phyloP scores from a whole-genome alignment of 2,329 filamentous ascomycete species.

The Ceratocystis lukuohia region DNA sequence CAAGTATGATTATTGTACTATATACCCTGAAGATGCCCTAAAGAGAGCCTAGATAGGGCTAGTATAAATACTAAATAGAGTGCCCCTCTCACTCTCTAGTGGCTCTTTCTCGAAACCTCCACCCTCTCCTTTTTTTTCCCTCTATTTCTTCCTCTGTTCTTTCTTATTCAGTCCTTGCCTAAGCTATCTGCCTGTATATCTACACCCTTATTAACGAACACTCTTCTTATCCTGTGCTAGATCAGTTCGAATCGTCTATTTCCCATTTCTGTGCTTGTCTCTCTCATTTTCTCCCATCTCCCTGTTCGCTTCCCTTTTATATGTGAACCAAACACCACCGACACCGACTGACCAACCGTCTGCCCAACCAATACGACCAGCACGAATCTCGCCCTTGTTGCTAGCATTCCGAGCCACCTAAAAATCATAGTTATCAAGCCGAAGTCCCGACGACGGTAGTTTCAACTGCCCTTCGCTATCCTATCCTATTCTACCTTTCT shows the following conservation, averaged over 20 bases:
- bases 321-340: neutral
- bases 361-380: neutral
- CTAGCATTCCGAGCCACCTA: neutral
- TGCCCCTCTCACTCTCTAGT: too few relatives aligned
- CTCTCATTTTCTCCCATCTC: neutral
- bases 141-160: too few relatives aligned
- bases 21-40: too few relatives aligned
- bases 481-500: neutral
- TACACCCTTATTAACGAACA: neutral
- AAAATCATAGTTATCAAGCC: neutral
- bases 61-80: too few relatives aligned
- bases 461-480: neutral
- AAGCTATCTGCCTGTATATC: neutral
- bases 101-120: too few relatives aligned
- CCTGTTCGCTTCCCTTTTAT: neutral
- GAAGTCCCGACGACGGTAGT: neutral
- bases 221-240: neutral
- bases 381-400: neutral
- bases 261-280: neutral
- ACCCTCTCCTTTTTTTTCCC: neutral
- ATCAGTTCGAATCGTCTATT: neutral
- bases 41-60: too few relatives aligned
- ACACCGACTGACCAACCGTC: neutral
- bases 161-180: neutral
- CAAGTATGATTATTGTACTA: too few relatives aligned